These are phyloP conservation scores for Corymbia citriodora DNA, from an alignment of 441 rosid species.

Conservation along the genomic window DNA sequence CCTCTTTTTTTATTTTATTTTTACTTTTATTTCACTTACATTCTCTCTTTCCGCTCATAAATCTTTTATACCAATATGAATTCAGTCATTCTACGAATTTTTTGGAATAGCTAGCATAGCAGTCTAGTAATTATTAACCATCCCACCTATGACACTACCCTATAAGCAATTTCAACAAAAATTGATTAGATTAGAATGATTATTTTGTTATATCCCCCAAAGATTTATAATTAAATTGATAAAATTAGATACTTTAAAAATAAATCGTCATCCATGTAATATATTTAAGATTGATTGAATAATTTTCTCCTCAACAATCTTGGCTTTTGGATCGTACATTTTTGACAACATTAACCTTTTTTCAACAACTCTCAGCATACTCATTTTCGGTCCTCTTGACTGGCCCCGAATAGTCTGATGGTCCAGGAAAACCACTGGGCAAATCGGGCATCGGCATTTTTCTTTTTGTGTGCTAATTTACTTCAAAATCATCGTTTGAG, in stretches of 20 bases:
- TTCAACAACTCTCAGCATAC: neutral
- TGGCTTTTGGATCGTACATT: neutral
- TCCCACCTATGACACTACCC: fast-evolving
- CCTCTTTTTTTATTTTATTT: too few species aligned
- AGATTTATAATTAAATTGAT: fast-evolving
- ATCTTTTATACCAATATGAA: too few species aligned
- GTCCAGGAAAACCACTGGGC: neutral
- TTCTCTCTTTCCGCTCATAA: too few species aligned
- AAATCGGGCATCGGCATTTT: neutral
- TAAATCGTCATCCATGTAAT: fast-evolving
- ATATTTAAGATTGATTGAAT: fast-evolving
- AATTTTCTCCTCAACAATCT: neutral
- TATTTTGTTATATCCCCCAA: fast-evolving
- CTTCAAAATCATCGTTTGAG: neutral
- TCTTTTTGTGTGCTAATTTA: neutral
- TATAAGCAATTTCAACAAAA: fast-evolving
- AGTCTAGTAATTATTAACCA: too few species aligned
- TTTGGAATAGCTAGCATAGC: too few species aligned
- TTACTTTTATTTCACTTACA: too few species aligned
- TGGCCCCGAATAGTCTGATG: neutral
- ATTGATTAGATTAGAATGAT: neutral
- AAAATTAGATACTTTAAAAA: fast-evolving
- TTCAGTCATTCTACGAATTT: too few species aligned
- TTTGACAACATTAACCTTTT: fast-evolving
- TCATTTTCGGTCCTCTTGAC: neutral